Evolutionary conservation across 306 rosid genomes (phyloP), one percentile per base, ranked within the genome.

Genomic region (Sophora flavescens): DNA sequence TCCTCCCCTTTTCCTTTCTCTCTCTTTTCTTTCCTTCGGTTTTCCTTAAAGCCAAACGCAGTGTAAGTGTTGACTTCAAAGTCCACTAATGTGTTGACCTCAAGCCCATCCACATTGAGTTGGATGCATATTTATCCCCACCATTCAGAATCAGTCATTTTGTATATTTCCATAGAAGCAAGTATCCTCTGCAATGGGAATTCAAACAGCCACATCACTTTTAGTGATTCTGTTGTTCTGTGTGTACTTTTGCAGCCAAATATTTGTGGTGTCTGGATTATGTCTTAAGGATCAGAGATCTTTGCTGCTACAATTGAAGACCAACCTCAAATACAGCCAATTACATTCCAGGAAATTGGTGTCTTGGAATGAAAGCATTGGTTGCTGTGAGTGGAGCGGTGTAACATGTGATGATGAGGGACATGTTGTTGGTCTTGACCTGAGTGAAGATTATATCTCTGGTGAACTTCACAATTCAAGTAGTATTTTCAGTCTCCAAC

Each of bases 261-360:
- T 32, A 30, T 62, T 54, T 68, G 6, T 17, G 14, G 32, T 41
- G n/a, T 63, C 72, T 66, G 42, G 72, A 41, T 1, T 10, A 0
- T 83, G 88, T 15, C 75, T 75, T 10, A 61, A 42, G 0, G 74
- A 85, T 60, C 86, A 88, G 87, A 4, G 50, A 44, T 41, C 68
- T 8, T 63, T 80, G 75, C 47, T 86, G 68, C 81, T 84, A 1
- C 47, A 69, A 32, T 28, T 87, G 70, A 82, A 80, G 84, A 81
- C 10, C 44, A 7, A 6, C 8, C 10, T 39, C 41, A 4, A 36
- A 0, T 36, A 36, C 41, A 36, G 4, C 9, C 9, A 39, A 39
- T 39, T 2, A 0, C 0, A 0, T 3, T 77, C 87, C 15, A 58
- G 1, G 3, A 81, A 79, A 10, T 58, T 83, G 8, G 62, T 2